Percentiles rank a stretch among this genome's conserved stretches.
These are phyloP conservation scores for Sphaceloma murrayae DNA, from an alignment of 2,329 filamentous ascomycete species.

Conservation along the genomic window DNA sequence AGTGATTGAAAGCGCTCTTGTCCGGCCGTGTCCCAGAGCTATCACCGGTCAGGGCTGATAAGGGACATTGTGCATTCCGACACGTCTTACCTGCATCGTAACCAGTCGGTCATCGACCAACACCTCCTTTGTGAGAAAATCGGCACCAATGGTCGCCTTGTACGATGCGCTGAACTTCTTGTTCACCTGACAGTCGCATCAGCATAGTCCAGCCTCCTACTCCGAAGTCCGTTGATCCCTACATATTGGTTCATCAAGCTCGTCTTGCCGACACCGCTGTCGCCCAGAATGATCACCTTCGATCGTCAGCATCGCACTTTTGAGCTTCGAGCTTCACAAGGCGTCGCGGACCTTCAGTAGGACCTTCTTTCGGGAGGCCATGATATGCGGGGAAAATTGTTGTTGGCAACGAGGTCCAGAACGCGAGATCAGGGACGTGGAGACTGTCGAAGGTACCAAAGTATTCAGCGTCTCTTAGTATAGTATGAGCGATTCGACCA, in stretches of 20 bases:
- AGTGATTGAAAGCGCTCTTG: slow-evolving; percentile 97
- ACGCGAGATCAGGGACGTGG: no score
- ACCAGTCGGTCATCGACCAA: slow-evolving; percentile 93
- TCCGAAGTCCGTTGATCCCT: no score
- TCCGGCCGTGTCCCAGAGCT: slow-evolving; percentile 97
- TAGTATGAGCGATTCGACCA: background rate
- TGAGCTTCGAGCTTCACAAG: no score
- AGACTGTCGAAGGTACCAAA: background rate
- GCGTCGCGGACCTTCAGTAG: slow-evolving; percentile 30
- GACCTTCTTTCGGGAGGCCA: slow-evolving; percentile 33
- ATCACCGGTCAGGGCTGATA: slow-evolving; percentile 24
- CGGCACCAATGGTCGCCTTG: slow-evolving; percentile 97
- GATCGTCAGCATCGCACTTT: no score
- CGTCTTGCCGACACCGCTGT: slow-evolving; percentile 98
- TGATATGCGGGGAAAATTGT: slow-evolving; percentile 18
- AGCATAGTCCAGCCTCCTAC: no score
- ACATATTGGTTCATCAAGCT: slow-evolving; percentile 99
- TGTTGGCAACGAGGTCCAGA: background rate
- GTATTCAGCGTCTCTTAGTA: background rate
- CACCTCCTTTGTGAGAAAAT: slow-evolving; percentile 97
- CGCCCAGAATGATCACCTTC: slow-evolving; percentile 99
- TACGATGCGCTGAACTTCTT: slow-evolving; percentile 99
- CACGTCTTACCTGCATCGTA: slow-evolving; percentile 77
- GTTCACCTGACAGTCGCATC: slow-evolving; percentile 83
- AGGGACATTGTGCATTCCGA: background rate